Conservation (phyloP, 371 early-diverging fungal species). For the Saksenaea oblongispora region DNA sequence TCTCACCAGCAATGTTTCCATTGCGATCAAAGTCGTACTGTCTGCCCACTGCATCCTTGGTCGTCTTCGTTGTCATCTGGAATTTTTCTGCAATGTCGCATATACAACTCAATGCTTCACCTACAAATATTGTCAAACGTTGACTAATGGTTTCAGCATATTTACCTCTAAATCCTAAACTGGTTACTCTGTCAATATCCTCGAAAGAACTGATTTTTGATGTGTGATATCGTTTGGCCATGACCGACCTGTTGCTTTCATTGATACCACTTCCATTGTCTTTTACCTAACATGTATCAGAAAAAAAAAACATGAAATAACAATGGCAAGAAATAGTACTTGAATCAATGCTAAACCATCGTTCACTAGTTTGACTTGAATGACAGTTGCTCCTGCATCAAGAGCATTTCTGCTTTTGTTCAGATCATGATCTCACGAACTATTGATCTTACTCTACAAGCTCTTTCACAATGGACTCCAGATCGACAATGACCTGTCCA, state of each 20-base stretch:
- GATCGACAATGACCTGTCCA: slow-evolving; percentile 24
- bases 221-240: slow-evolving; percentile 65
- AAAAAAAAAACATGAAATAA: not conserved
- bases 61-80: slow-evolving; percentile 37
- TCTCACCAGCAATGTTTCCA: slow-evolving; percentile 24
- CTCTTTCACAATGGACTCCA: slow-evolving; percentile 24
- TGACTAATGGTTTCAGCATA: not conserved
- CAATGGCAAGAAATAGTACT: slow-evolving; percentile 10
- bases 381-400: slow-evolving; percentile 42
- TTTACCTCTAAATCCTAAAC: slow-evolving; percentile 74
- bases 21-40: slow-evolving; percentile 32
- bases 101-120: slow-evolving; percentile 61
- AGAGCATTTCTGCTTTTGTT: slow-evolving; percentile 41
- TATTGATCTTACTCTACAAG: slow-evolving; percentile 20
- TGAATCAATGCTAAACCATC: slow-evolving; percentile 38
- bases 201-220: slow-evolving; percentile 68
- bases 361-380: slow-evolving; percentile 39
- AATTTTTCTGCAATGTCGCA: slow-evolving; percentile 38
- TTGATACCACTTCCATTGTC: slow-evolving; percentile 68
- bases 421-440: not conserved
- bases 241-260: slow-evolving; percentile 31
- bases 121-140: too few relatives aligned
- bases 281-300: slow-evolving; percentile 22
- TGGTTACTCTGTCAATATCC: slow-evolving; percentile 52
- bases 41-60: slow-evolving; percentile 29